Conservation (phyloP, 2,329 filamentous ascomycete species). For the Hypoxylon rubiginosum region DNA sequence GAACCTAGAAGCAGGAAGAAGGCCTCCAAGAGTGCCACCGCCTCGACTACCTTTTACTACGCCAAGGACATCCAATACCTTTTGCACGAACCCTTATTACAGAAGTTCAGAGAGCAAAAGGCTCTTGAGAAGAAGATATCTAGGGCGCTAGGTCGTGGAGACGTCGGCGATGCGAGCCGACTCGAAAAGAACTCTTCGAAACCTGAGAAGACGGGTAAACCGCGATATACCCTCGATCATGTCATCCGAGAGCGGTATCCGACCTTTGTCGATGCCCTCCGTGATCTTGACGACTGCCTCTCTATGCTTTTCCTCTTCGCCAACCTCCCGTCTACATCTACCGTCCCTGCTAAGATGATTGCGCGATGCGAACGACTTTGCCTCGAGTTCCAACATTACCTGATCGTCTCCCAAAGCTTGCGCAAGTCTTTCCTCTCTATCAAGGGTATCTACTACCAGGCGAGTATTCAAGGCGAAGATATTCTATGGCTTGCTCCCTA, state of each 20-base stretch:
- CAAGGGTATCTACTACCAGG: conserved; percentile 99
- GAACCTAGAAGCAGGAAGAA: conserved; percentile 98
- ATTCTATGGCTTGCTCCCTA: conserved; percentile 98
- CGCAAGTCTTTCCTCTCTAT: conserved; percentile 98
- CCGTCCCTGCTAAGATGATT: conserved; percentile 95
- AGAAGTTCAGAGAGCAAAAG: conserved; percentile 98
- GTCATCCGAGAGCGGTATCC: conserved; percentile 98
- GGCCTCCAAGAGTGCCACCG: conserved; percentile 89
- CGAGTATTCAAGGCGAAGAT: conserved; percentile 95
- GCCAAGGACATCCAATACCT: conserved; percentile 98
- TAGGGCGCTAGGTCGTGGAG: conserved; percentile 89
- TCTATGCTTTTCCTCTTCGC: conserved; percentile 98
- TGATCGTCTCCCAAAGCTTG: conserved; percentile 91
- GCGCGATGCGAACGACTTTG: conserved; percentile 92
- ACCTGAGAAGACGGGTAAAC: conserved; percentile 90
- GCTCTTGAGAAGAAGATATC: conserved; percentile 97
- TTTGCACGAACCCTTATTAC: conserved; percentile 92
- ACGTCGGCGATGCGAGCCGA: conserved; percentile 88
- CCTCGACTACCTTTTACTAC: conserved; percentile 92
- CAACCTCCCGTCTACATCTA: conserved; percentile 89
- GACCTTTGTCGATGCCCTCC: conserved; percentile 92
- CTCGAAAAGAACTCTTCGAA: conserved; percentile 88
- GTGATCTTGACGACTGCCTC: conserved; percentile 95
- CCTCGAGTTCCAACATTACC: conserved; percentile 97
- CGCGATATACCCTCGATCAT: conserved; percentile 92